These are phyloP conservation scores for Pichia exigua DNA, from an alignment of 805 yeast species.

Conservation along the genomic window DNA sequence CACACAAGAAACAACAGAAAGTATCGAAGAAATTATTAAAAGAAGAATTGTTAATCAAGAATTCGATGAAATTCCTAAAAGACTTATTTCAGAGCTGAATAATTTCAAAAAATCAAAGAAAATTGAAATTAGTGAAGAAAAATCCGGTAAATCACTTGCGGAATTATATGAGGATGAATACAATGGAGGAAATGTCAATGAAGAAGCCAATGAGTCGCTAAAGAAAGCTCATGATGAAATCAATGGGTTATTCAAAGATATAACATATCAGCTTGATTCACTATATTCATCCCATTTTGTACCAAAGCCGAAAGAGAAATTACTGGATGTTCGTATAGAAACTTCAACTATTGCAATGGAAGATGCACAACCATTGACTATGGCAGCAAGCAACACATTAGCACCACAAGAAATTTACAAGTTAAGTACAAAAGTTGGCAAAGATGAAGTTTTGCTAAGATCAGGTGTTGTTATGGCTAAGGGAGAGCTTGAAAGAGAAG, in stretches of 20 bases:
- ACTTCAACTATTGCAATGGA: constrained; percentile 84
- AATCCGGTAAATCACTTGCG: constrained; percentile 82
- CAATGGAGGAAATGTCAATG: constrained; percentile 26
- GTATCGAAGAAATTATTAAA: constrained; percentile 81
- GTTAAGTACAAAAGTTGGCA: constrained; percentile 33
- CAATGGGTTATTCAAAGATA: constrained; percentile 48
- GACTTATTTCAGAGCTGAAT: constrained; percentile 59
- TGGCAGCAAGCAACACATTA: constrained; percentile 62
- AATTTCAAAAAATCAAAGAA: constrained; percentile 47
- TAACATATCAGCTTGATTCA: constrained; percentile 74
- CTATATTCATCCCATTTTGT: constrained; percentile 90
- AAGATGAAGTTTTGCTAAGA: constrained; percentile 59
- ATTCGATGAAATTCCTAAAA: constrained; percentile 78
- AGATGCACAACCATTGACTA: constrained; percentile 88
- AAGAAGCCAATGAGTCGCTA: constrained; percentile 49
- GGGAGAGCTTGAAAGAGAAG: constrained; percentile 76
- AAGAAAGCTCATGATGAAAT: constrained; percentile 74
- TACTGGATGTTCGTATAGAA: constrained; percentile 75
- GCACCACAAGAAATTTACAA: constrained; percentile 94
- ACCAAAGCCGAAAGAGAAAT: constrained; percentile 81
- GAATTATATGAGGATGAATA: constrained; percentile 87
- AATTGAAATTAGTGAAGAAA: constrained; percentile 71
- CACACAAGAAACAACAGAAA: constrained; percentile 79
- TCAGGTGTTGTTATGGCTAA: constrained; percentile 77
- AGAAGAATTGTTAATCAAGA: constrained; percentile 66